A percentile compares a stretch with the other conserved stretches of the same genome.
Evolutionary conservation across 441 rosid genomes (phyloP).

Genomic region (Pelargonium australe): DNA sequence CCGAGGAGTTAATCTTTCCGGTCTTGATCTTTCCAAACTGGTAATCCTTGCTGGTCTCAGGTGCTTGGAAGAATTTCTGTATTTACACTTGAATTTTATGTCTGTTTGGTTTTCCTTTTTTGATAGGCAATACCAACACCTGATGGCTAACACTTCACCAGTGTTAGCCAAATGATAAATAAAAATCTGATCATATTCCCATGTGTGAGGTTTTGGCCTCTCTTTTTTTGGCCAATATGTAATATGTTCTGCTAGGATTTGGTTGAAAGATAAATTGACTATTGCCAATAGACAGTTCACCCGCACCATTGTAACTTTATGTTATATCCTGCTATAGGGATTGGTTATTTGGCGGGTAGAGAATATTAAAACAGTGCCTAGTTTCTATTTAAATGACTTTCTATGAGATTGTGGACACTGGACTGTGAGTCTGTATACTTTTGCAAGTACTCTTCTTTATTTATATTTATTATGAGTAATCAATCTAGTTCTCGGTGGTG

Average conservation of each 20-base stretch:
- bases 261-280: too few species aligned
- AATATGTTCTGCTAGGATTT: not conserved
- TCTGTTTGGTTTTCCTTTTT: constrained; percentile 5
- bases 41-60: constrained; percentile 33
- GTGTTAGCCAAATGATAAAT: not conserved
- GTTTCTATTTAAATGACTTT: too few species aligned
- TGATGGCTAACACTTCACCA: not conserved
- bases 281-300: too few species aligned
- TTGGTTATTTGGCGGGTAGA: too few species aligned
- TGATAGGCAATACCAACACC: not conserved
- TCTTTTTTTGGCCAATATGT: not conserved
- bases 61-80: constrained; percentile 12
- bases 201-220: not conserved
- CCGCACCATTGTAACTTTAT: too few species aligned
- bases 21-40: constrained; percentile 89
- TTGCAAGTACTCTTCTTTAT: not conserved
- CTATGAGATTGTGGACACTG: too few species aligned
- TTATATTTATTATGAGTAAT: not conserved
- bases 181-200: not conserved
- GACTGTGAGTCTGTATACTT: not conserved
- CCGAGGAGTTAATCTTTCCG: constrained; percentile 82
- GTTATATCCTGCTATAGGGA: too few species aligned
- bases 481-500: constrained; percentile 1
- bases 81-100: not conserved
- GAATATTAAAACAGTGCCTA: too few species aligned